Percentiles rank a stretch among this genome's conserved stretches.
Conservation (phyloP, 345 rosid genomes). For the Erucastrum elatum region DNA sequence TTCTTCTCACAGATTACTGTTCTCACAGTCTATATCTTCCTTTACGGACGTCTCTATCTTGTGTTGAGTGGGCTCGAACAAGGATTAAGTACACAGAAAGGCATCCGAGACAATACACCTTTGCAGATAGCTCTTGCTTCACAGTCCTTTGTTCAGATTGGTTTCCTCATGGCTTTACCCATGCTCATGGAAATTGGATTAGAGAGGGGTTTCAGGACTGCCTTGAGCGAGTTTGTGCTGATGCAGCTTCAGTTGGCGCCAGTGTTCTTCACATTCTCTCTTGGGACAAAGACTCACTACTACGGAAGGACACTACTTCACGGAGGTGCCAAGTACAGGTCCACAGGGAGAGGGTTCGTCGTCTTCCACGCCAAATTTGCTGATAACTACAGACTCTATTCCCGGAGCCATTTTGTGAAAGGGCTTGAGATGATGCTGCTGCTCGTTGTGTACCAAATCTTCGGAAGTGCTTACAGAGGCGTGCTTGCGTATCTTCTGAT, state of each 20-base stretch:
- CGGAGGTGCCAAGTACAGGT: conserved; percentile 95
- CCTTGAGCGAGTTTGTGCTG: conserved; percentile 87
- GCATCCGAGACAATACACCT: conserved; percentile 86
- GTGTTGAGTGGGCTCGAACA: conserved; percentile 95
- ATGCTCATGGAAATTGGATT: conserved; percentile 99
- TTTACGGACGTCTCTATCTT: conserved; percentile 97
- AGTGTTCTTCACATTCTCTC: conserved; percentile 96
- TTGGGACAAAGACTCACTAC: conserved; percentile 97
- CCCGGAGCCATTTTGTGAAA: conserved; percentile 97
- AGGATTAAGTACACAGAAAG: conserved; percentile 67
- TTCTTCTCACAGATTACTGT: conserved; percentile 76
- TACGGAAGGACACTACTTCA: conserved; percentile 96
- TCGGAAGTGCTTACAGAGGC: conserved; percentile 83
- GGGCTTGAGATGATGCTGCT: conserved; percentile 96
- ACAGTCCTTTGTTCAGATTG: conserved; percentile 97
- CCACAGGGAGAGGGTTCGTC: conserved; percentile 97
- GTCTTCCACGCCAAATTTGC: conserved; percentile 99
- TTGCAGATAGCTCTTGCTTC: conserved; percentile 99
- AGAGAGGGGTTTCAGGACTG: conserved; percentile 95
- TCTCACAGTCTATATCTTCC: conserved; percentile 94
- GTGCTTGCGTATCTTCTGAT: conserved; percentile 83
- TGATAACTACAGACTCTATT: conserved; percentile 93
- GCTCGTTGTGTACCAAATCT: conserved; percentile 83
- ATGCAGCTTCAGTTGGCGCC: conserved; percentile 98
- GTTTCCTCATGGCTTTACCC: conserved; percentile 92